Conservation (phyloP, 1,284 basidiomycete species). For the Boletus smithii region DNA sequence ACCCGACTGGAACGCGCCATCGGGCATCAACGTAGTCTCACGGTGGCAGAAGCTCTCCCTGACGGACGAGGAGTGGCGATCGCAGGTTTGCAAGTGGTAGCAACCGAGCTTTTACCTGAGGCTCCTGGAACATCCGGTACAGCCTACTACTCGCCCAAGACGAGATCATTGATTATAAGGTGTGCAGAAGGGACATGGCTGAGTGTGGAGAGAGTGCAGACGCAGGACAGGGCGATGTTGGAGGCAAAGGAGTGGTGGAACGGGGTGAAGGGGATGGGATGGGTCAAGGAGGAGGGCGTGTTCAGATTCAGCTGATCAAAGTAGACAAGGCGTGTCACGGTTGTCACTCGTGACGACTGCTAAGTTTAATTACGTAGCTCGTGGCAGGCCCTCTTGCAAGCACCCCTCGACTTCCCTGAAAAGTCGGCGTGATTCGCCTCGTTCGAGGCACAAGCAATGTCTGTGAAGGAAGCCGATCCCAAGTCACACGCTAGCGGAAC, state of each 20-base stretch:
- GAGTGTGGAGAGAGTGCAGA: conserved; percentile 28
- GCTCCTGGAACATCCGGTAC: conserved; percentile 10
- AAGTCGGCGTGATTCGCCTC: conserved; percentile 24
- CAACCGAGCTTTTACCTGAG: conserved; percentile 3
- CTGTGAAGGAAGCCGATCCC: conserved; percentile 21
- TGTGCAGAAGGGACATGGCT: conserved; percentile 27
- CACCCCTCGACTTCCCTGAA: too few species aligned
- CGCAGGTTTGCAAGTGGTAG: conserved; percentile 17
- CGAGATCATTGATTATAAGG: conserved; percentile 19
- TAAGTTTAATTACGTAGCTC: too few species aligned
- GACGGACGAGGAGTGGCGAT: conserved; percentile 38
- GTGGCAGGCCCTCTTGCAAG: too few species aligned
- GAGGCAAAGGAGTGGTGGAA: conserved; percentile 37
- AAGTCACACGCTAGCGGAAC: conserved; percentile 13
- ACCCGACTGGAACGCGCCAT: conserved; percentile 64
- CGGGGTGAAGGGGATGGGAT: conserved; percentile 31
- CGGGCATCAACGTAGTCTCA: conserved; percentile 31
- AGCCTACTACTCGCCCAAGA: conserved; percentile 19
- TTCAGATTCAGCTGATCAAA: too few species aligned
- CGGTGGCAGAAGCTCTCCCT: conserved; percentile 46
- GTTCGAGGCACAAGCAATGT: conserved; percentile 19
- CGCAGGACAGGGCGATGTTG: conserved; percentile 32
- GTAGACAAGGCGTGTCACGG: conserved; percentile 5
- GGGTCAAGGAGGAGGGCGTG: conserved; percentile 13
- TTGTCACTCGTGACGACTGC: conserved; percentile 25